A percentile compares a stretch with the other conserved stretches of the same genome.
Conservation (phyloP, 1,139 yeast genomes). For the Yarrowia galli region DNA sequence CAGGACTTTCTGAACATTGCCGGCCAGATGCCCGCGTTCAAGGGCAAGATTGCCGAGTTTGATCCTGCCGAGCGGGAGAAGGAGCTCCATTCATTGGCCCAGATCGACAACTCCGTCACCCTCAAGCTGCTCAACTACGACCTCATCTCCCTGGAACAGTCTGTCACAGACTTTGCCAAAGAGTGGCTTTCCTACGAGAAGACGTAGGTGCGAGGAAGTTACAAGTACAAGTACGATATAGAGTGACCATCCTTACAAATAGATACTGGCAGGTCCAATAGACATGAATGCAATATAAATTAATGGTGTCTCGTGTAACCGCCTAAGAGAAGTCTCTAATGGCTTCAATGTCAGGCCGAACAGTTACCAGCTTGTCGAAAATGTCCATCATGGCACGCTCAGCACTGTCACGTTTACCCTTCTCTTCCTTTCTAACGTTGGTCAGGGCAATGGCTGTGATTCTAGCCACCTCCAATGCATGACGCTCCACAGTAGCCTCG, state of each 20-base stretch:
- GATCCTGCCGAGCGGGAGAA: neutral
- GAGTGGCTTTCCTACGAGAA: neutral
- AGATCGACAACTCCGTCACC: slow-evolving; percentile 16
- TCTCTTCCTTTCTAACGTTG: slow-evolving; percentile 12
- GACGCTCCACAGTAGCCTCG: neutral
- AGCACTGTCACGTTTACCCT: neutral
- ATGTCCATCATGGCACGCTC: neutral
- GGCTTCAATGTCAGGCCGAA: neutral
- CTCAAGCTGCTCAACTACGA: slow-evolving; percentile 6
- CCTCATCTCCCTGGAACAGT: neutral
- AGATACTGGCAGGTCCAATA: too few species aligned
- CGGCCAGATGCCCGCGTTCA: slow-evolving; percentile 1
- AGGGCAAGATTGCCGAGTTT: slow-evolving; percentile 14
- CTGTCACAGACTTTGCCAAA: slow-evolving; percentile 14
- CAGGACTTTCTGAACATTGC: slow-evolving; percentile 21
- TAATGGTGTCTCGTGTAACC: too few species aligned
- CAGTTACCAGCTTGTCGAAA: slow-evolving; percentile 4
- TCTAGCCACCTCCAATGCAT: slow-evolving; percentile 18
- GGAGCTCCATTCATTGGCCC: neutral
- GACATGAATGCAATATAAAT: slow-evolving; percentile 3
- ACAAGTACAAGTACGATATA: too few species aligned
- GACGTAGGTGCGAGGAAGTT: too few species aligned
- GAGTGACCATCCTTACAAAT: too few species aligned
- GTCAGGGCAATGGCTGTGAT: slow-evolving; percentile 9
- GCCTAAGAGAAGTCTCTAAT: slow-evolving; percentile 13